These are phyloP conservation scores for Vaccinium darrowii DNA, from an alignment of 148 eudicot genomes.

Conservation along the genomic window DNA sequence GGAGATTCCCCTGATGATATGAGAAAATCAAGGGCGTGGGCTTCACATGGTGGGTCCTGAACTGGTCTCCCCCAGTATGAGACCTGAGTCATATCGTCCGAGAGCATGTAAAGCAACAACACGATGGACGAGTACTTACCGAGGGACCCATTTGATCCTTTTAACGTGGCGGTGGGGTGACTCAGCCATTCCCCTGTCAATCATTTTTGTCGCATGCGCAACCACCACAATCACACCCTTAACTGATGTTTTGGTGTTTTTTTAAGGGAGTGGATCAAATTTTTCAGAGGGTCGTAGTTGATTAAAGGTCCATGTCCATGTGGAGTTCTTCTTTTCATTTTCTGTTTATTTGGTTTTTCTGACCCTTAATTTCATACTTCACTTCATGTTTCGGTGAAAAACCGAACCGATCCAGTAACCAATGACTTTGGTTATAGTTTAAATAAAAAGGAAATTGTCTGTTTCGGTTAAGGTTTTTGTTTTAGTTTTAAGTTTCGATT, in stretches of 20 bases:
- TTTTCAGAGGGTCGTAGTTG: neutral
- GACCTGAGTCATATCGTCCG: constrained; percentile 9
- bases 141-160: neutral
- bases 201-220: neutral
- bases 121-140: neutral
- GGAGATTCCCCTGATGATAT: constrained; percentile 6
- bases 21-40: constrained; percentile 10
- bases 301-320: neutral
- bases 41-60: constrained; percentile 16
- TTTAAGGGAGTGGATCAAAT: neutral
- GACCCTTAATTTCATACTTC: too few relatives aligned
- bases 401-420: too few relatives aligned
- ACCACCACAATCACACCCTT: neutral
- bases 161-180: neutral
- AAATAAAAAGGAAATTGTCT: too few relatives aligned
- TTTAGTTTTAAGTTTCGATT: too few relatives aligned
- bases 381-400: too few relatives aligned
- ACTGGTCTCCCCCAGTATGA: neutral
- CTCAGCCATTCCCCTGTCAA: neutral
- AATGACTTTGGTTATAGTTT: too few relatives aligned
- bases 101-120: neutral
- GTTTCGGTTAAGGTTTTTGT: neutral
- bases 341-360: too few relatives aligned
- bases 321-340: neutral
- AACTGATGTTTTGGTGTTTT: neutral